Evolutionary conservation across 805 yeast species (phyloP), one percentile per base, ranked within the genome.

Genomic region (Candida pseudoglaebosa): DNA sequence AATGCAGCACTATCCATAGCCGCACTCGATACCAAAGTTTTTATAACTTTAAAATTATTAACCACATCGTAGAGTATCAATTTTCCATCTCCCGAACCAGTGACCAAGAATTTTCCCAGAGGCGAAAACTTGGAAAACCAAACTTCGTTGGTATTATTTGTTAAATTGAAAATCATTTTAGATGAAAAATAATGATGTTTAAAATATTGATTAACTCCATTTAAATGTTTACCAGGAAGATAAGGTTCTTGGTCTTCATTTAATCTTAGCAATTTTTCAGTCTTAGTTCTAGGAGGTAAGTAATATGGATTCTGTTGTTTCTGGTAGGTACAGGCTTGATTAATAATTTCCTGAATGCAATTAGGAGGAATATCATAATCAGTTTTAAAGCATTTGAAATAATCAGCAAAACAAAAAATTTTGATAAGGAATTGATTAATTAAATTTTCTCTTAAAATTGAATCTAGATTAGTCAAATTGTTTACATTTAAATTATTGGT

Each of bases 91-190:
- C 78, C 72, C 5, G 93, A 79, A 0, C 90, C 84, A 0, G 90
- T 76, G n/a, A 87, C 95, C 28, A 90, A 62, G 46, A 67, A 79
- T 44, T 70, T 72, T 2, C 96, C 96, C 60, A 76, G 73, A 33
- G 88, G 84, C 4, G 93, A 82, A 53, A 86, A 89, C 41, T 76
- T 75, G 10, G 84, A 70, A 53, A 71, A 83, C 97, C 97, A 90
- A 9, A 87, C 91, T 56, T 90, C 95, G 52, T 82, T 78, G 1
- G 63, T 57, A 51, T 85, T 93, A 32, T 70, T 65, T 1, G 60
- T 46, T 5, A 84, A 59, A 0, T 73, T 68, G 40, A 70, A 67
- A 9, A 74, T 52, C 3, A 75, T 57, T 2, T 62, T 62, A 15
- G 67, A 67, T 1, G 88, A 28, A 17, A 37, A 32, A 28, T 28